A percentile compares a stretch with the other conserved stretches of the same genome.
phyloP scores from a whole-genome alignment of 257 asterid genomes.

The Cynanchum wilfordii region DNA sequence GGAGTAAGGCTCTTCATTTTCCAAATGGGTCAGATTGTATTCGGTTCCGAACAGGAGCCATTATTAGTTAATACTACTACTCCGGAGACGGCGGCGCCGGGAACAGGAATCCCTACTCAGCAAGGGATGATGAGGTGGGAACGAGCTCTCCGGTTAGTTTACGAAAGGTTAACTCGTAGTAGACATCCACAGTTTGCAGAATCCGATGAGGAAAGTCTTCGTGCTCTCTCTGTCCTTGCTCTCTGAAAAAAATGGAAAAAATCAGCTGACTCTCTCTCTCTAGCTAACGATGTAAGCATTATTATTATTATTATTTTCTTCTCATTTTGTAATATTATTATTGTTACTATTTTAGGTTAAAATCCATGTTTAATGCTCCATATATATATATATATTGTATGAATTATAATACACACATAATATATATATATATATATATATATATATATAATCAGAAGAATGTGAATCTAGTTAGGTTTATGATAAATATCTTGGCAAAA shows the following conservation, averaged over 20 bases:
- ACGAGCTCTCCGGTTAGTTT: slow-evolving; percentile 50
- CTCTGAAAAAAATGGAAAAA: neutral
- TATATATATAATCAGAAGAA: too few relatives aligned
- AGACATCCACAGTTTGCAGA: slow-evolving; percentile 29
- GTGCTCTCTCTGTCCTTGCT: slow-evolving; percentile 43
- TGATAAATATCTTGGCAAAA: too few relatives aligned
- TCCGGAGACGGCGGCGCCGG: neutral
- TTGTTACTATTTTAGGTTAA: too few relatives aligned
- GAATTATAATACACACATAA: too few relatives aligned
- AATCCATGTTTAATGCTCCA: too few relatives aligned
- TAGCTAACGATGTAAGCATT: too few relatives aligned
- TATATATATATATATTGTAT: too few relatives aligned
- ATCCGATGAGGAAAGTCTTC: slow-evolving; percentile 48
- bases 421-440: too few relatives aligned
- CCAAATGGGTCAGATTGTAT: slow-evolving; percentile 45
- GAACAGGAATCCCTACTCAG: neutral
- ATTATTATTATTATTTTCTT: too few relatives aligned
- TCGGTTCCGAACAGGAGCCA: slow-evolving; percentile 5
- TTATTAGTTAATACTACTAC: neutral
- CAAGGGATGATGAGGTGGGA: slow-evolving; percentile 41
- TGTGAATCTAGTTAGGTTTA: too few relatives aligned
- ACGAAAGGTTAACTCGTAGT: slow-evolving; percentile 30
- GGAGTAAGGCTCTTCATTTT: slow-evolving; percentile 45
- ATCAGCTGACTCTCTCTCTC: too few relatives aligned
- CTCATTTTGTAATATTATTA: too few relatives aligned